Evolutionary conservation across 2,329 filamentous ascomycete species (phyloP).

Genomic region (Ophiobolus disseminans): DNA sequence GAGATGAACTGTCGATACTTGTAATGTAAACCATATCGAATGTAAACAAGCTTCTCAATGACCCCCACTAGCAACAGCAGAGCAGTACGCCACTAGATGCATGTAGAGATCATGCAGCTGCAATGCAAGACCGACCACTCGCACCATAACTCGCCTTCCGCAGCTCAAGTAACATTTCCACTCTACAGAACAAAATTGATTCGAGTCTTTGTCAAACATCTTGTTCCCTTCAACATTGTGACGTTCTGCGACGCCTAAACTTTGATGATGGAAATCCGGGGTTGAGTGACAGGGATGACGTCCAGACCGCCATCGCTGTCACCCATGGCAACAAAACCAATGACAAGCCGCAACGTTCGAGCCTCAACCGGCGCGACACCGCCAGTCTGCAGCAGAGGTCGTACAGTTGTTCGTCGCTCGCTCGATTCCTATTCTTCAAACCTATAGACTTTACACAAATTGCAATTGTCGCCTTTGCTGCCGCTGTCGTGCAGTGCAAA

Average conservation of each 20-base stretch:
- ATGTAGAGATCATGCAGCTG: slow-evolving; percentile 1
- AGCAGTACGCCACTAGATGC: slow-evolving; percentile 4
- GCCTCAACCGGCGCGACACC: slow-evolving; percentile 40
- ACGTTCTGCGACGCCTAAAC: not conserved
- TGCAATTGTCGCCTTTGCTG: not conserved
- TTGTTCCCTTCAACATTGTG: not conserved
- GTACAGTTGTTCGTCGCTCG: slow-evolving; percentile 12
- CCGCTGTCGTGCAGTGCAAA: slow-evolving; percentile 16
- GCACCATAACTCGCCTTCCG: not conserved
- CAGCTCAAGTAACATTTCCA: no score
- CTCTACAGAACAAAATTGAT: no score
- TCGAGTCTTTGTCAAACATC: no score
- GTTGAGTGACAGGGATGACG: slow-evolving; percentile 25
- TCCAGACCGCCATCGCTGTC: slow-evolving; percentile 27
- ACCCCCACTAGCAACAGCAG: not conserved
- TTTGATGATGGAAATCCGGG: slow-evolving; percentile 15
- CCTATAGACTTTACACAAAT: not conserved
- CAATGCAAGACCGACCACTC: not conserved
- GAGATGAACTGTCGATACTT: not conserved
- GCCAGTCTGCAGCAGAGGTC: slow-evolving; percentile 27
- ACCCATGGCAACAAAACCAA: slow-evolving; percentile 32
- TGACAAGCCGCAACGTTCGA: slow-evolving; percentile 31
- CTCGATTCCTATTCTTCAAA: slow-evolving; percentile 7
- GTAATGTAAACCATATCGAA: no score
- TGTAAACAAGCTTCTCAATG: no score